Evolutionary conservation across 441 rosid species (phyloP).

Genomic region (Populus hybrid): DNA sequence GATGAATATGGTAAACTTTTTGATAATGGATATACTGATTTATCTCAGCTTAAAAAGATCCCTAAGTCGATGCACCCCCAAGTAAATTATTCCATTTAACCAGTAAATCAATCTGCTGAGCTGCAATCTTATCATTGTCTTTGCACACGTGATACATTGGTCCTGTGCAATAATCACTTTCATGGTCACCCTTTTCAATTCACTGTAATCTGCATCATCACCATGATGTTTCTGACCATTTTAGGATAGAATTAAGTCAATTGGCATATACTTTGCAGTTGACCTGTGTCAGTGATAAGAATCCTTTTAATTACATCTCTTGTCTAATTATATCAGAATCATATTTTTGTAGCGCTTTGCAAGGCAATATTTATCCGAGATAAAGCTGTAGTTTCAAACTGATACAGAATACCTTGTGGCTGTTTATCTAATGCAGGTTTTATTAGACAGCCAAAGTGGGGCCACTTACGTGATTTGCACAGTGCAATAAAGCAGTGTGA

Average conservation of each 20-base stretch:
- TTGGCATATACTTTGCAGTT: background rate
- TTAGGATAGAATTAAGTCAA: background rate
- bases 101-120: background rate
- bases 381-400: background rate
- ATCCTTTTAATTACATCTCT: background rate
- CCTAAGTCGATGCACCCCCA: background rate
- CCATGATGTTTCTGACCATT: background rate
- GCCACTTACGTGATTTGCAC: constrained; percentile 60
- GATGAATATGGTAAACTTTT: constrained; percentile 61
- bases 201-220: background rate
- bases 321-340: background rate
- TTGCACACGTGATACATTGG: background rate
- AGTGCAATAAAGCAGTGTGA: constrained; percentile 56
- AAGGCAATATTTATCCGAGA: background rate
- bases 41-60: background rate
- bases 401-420: background rate
- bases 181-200: background rate
- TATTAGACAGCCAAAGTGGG: constrained; percentile 76
- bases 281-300: background rate
- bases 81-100: background rate
- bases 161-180: background rate
- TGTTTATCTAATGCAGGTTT: constrained; percentile 40
- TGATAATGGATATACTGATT: background rate
- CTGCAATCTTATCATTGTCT: background rate
- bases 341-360: background rate